Evolutionary conservation across 805 yeast species (phyloP), one percentile per base, ranked within the genome.

Genomic region (Metschnikowia gruessii): DNA sequence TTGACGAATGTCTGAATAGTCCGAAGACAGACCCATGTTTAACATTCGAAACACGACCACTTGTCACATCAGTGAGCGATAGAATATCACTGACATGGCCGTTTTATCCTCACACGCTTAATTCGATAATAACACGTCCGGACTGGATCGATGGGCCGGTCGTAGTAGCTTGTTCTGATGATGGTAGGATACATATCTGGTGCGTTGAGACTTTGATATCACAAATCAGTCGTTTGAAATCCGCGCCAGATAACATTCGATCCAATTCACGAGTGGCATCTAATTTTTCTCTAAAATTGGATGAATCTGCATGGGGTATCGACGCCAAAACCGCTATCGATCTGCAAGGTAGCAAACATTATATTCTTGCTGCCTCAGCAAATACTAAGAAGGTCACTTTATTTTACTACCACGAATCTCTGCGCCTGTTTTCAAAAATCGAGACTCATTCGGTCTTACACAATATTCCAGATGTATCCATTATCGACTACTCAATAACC

Each of bases 231-330:
- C 32, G 39, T 3, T 36, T 13, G 15, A 32, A 32, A 29, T 11
- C 18, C 24, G 35, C 32, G 3, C 38, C 44, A 4, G 45, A 28
- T 10, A 46, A 41, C 32, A 16, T 53, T 51, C 62, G 52, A 48
- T 55, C 34, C 51, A 63, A 59, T 8, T 43, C 59, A 10, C 53
- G 53, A 26, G 45, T 64, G 1, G 49, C 54, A 5, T 59, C 70
- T 2, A 66, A 59, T 17, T 24, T 31, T 21, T 16, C 36, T 8
- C 55, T 63, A 30, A 57, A 54, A 21, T 45, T 76, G 3, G 64
- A 61, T 28, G 62, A 75, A 1, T 79, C 85, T 1, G 79, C 75
- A 1, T 84, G 90, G 90, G 87, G 87, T 0, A 54, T 80, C 16
- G 86, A 81, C 55, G 61, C 76, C 32, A 52, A 61, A n/a, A 39